A percentile compares a stretch with the other conserved stretches of the same genome.
These are phyloP conservation scores for Achlya hypogyna DNA, from an alignment of 352 stramenopile genomes.

Conservation along the genomic window DNA sequence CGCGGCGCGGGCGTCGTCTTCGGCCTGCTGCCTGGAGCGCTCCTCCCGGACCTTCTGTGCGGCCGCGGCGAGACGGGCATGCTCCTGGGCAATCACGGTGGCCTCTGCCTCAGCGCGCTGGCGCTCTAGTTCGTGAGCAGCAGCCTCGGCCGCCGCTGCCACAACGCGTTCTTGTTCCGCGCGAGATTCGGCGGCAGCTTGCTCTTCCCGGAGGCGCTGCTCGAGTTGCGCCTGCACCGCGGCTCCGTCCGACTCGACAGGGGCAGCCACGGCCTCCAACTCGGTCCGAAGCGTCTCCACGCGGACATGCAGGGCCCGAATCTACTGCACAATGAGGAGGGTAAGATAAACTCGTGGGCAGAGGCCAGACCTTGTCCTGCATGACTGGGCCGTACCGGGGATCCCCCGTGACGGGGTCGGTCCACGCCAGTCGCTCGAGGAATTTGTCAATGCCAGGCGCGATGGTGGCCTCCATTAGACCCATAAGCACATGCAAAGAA, in stretches of 20 bases:
- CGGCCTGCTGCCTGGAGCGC: constrained; percentile 26
- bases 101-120: constrained; percentile 30
- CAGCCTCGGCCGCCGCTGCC: constrained; percentile 29
- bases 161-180: background rate
- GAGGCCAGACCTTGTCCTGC: constrained; percentile 45
- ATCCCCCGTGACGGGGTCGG: constrained; percentile 55
- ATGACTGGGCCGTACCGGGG: constrained; percentile 73
- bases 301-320: constrained; percentile 30
- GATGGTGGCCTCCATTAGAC: background rate
- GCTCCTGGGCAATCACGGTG: background rate
- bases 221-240: constrained; percentile 5
- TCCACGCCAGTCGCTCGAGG: constrained; percentile 6
- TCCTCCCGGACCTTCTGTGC: constrained; percentile 52
- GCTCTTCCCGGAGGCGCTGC: constrained; percentile 22
- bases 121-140: constrained; percentile 35
- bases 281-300: constrained; percentile 37
- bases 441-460: constrained; percentile 6
- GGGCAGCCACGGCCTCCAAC: constrained; percentile 25
- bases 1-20: constrained; percentile 31
- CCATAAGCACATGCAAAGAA: background rate
- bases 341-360: background rate
- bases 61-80: constrained; percentile 29
- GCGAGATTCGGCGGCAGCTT: background rate
- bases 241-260: constrained; percentile 17
- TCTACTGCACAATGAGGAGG: background rate